Conservation (phyloP, 2,329 filamentous ascomycete genomes). For the Alternaria novae-zelandiae region DNA sequence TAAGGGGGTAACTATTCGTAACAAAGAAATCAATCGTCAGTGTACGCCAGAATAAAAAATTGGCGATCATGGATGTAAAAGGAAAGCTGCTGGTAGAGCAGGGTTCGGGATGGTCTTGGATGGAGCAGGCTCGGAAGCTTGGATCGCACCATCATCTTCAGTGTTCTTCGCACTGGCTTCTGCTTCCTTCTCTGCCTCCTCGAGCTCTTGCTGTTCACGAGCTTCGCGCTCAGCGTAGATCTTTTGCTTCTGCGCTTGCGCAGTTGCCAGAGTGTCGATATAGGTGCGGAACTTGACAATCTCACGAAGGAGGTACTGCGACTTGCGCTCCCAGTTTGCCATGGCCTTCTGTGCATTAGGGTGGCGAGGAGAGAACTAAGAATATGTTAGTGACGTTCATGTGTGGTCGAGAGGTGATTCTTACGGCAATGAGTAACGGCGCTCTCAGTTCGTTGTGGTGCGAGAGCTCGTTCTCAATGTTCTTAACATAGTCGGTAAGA, state of each 20-base stretch:
- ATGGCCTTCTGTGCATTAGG: slow-evolving; percentile 83
- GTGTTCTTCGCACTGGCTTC: slow-evolving; percentile 12
- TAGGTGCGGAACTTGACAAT: slow-evolving; percentile 98
- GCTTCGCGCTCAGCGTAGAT: slow-evolving; percentile 63
- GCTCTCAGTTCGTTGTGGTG: slow-evolving; percentile 86
- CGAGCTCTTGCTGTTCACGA: slow-evolving; percentile 26
- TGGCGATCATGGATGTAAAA: slow-evolving; percentile 12
- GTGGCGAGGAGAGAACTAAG: slow-evolving; percentile 79
- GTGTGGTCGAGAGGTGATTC: slow-evolving; percentile 27
- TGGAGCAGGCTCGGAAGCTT: slow-evolving; percentile 32
- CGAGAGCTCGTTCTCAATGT: slow-evolving; percentile 84
- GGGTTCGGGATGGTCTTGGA: slow-evolving; percentile 3
- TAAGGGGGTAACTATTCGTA: slow-evolving; percentile 40
- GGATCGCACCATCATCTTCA: slow-evolving; percentile 45
- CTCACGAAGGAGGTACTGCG: slow-evolving; percentile 85
- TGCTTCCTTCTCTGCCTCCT: slow-evolving; percentile 17
- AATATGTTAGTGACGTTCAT: slow-evolving; percentile 15
- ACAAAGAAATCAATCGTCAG: slow-evolving; percentile 34
- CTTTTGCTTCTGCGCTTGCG: slow-evolving; percentile 71
- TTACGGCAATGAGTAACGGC: slow-evolving; percentile 81
- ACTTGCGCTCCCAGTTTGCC: slow-evolving; percentile 97
- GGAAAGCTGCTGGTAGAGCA: slow-evolving; percentile 6
- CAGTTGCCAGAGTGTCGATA: slow-evolving; percentile 80
- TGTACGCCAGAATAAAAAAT: slow-evolving; percentile 23
- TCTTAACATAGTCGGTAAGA: slow-evolving; percentile 78